Evolutionary conservation across 1,139 yeast species (phyloP).

Genomic region (Komagataea norvegica): DNA sequence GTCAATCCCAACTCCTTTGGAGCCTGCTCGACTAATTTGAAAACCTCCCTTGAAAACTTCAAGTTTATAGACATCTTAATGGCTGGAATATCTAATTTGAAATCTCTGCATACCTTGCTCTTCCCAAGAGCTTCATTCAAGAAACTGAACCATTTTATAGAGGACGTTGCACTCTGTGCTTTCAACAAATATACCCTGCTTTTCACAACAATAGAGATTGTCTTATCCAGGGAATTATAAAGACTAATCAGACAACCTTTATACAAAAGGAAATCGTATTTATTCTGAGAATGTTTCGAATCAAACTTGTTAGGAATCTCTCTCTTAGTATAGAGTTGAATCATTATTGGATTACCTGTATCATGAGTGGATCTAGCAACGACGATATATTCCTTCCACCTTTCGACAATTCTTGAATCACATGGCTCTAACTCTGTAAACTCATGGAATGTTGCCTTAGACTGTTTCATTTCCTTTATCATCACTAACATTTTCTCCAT

Average conservation of each 20-base stretch:
- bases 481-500: conserved; percentile 63
- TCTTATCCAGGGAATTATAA: conserved; percentile 65
- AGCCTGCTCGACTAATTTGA: conserved; percentile 14
- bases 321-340: conserved; percentile 58
- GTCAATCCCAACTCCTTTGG: conserved; percentile 14
- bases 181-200: conserved; percentile 48
- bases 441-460: conserved; percentile 25
- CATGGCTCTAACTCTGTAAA: conserved; percentile 46
- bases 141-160: conserved; percentile 62
- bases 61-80: conserved; percentile 43
- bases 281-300: conserved; percentile 22
- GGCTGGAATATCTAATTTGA: conserved; percentile 49
- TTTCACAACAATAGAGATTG: conserved; percentile 48
- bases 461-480: conserved; percentile 39
- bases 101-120: conserved; percentile 15
- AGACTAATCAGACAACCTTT: conserved; percentile 38
- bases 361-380: conserved; percentile 58
- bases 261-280: conserved; percentile 29
- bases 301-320: conserved; percentile 31
- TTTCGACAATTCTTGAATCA: conserved; percentile 53
- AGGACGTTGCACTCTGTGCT: conserved; percentile 46
- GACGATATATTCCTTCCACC: conserved; percentile 73
- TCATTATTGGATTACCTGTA: conserved; percentile 41
- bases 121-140: conserved; percentile 41
- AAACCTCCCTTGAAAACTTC: conserved; percentile 32